Evolutionary conservation across 2,329 filamentous ascomycete genomes (phyloP).

Genomic region (Onygenales sp.): DNA sequence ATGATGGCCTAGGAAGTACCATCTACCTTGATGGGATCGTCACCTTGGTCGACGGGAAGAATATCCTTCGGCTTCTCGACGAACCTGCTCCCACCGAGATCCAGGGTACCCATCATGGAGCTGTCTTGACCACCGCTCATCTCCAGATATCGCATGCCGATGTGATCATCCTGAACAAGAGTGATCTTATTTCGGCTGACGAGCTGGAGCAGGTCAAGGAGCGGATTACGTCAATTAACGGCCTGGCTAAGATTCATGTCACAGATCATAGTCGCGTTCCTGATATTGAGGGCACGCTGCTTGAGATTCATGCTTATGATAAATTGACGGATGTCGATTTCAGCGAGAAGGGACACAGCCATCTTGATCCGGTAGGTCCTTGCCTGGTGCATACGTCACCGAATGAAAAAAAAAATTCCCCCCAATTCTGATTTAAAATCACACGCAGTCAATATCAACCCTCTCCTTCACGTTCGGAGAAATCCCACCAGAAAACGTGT

Average conservation of each 20-base stretch:
- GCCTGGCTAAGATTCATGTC: constrained; percentile 71
- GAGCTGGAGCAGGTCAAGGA: constrained; percentile 61
- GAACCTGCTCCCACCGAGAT: constrained; percentile 43
- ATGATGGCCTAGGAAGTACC: constrained; percentile 86
- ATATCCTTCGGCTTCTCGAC: constrained; percentile 73
- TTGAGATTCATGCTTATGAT: constrained; percentile 91
- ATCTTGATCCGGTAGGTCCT: constrained; percentile 67
- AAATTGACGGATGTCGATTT: constrained; percentile 65
- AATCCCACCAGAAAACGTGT: constrained; percentile 49
- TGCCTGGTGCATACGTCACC: background rate
- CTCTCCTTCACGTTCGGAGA: constrained; percentile 59
- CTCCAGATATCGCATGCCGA: constrained; percentile 96
- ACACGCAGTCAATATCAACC: constrained; percentile 67
- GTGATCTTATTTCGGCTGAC: constrained; percentile 64
- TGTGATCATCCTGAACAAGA: constrained; percentile 89
- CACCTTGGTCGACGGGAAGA: constrained; percentile 90
- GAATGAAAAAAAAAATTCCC: background rate
- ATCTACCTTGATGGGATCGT: constrained; percentile 97
- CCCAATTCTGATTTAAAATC: background rate
- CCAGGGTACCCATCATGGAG: constrained; percentile 40
- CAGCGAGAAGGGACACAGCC: constrained; percentile 70
- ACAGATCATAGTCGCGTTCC: constrained; percentile 75
- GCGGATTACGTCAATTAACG: constrained; percentile 78
- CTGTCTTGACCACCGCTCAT: constrained; percentile 81
- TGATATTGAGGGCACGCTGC: constrained; percentile 70